These are phyloP conservation scores for Elsinoe australis DNA, from an alignment of 2,329 filamentous ascomycete species.

Conservation along the genomic window DNA sequence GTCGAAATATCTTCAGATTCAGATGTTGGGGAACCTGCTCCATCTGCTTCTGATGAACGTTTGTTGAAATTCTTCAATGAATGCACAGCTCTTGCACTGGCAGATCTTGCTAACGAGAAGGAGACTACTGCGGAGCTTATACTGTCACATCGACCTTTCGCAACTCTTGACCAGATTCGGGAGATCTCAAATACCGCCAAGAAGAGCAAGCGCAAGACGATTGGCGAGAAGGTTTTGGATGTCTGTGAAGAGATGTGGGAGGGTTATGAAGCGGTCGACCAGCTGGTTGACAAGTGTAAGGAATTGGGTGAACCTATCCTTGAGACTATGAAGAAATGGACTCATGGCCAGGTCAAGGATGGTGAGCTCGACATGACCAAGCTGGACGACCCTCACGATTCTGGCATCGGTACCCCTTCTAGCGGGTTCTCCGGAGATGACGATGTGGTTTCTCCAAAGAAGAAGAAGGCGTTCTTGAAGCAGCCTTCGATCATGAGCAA, in stretches of 20 bases:
- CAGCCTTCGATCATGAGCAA: conserved; percentile 74
- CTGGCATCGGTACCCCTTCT: conserved; percentile 58
- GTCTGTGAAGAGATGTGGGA: conserved; percentile 64
- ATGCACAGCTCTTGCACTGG: conserved; percentile 65
- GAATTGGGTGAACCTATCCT: conserved; percentile 59
- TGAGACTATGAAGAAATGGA: conserved; percentile 60
- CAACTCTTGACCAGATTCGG: conserved; percentile 56
- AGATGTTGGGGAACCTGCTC: background rate
- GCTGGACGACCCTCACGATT: conserved; percentile 51
- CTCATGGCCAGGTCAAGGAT: conserved; percentile 51
- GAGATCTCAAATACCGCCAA: conserved; percentile 48
- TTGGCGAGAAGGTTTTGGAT: conserved; percentile 61
- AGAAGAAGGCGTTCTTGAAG: conserved; percentile 43
- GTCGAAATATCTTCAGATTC: conserved; percentile 20
- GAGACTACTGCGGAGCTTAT: conserved; percentile 62
- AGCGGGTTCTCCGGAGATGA: conserved; percentile 30
- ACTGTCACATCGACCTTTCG: conserved; percentile 68
- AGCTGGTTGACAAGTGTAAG: conserved; percentile 70
- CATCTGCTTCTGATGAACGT: conserved; percentile 21
- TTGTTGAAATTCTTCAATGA: conserved; percentile 78
- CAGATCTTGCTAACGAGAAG: conserved; percentile 71
- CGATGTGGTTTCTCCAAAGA: conserved; percentile 34
- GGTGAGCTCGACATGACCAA: conserved; percentile 56
- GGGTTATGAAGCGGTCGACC: conserved; percentile 75
- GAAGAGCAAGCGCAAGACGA: conserved; percentile 41